Evolutionary conservation across 1,139 yeast species (phyloP), one percentile per base, ranked within the genome.

Genomic region (Insectozyma bohioensis): DNA sequence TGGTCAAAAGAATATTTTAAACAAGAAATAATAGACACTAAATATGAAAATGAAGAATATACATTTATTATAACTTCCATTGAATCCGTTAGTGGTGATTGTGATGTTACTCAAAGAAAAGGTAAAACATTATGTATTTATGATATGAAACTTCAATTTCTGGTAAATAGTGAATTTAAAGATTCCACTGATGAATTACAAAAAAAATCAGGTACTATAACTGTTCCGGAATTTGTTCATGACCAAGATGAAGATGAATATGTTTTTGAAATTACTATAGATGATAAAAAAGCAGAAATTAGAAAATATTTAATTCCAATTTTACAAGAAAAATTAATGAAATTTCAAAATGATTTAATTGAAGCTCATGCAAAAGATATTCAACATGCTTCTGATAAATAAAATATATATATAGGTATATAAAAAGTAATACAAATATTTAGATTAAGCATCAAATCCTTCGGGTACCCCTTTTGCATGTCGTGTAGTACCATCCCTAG

Each of bases 381-480:
- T 34, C 81, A 78, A 52, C 76, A 75, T 47, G 56, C 58, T 31
- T 50, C 67, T n/a, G 43, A 40, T 29, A 37, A 36, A 35, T 31
- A 24, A 24, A 14, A n/a, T 8, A 10, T n/a, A 6, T 14, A 11
- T 20, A 28, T 24, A 32, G 16, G 29, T 14, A 29, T 15, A 12
- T 12, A 7, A 13, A 26, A 26, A 11, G 10, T 18, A 18, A 18
- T 7, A 10, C 20, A 18, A 18, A 18, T 18, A 18, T 24, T 13
- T 11, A 20, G 14, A 22, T 25, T 35, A 49, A 22, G 43, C 49
- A 31, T 56, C 72, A 58, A 87, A 87, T 3, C 95, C 95, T 33
- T 80, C 83, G 0, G 97, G 97, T 4, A 88, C 96, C 4, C 95
- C 97, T 41, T 74, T 73, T 0, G 96, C 96, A 45, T 81, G 90